Conservation (phyloP, 192 early-diverging fungal genomes). For the Entomortierella chlamydospora region DNA sequence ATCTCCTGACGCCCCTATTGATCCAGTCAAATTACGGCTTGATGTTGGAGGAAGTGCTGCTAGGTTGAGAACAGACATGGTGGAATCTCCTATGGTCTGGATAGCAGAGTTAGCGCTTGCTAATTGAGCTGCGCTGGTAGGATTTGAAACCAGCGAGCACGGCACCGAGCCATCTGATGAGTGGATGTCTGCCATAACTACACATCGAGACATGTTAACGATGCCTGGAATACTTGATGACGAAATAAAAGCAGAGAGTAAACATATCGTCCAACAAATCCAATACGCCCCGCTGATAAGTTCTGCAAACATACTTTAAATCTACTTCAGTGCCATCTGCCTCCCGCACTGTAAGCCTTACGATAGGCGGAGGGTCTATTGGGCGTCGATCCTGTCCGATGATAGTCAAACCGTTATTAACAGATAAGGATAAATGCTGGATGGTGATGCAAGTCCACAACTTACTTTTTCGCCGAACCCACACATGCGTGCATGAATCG, state of each 20-base stretch:
- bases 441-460: neutral
- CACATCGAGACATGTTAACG: constrained; percentile 25
- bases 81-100: constrained; percentile 9
- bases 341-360: constrained; percentile 65
- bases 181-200: constrained; percentile 46
- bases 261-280: neutral
- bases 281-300: neutral
- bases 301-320: constrained; percentile 61
- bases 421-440: too few relatives aligned
- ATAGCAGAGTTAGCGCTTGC: neutral
- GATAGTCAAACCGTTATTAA: too few relatives aligned
- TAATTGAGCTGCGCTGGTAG: constrained; percentile 10
- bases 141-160: constrained; percentile 37
- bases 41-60: constrained; percentile 21
- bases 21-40: constrained; percentile 74
- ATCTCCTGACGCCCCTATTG: constrained; percentile 70
- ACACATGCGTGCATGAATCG: constrained; percentile 73
- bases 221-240: constrained; percentile 20
- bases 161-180: constrained; percentile 13
- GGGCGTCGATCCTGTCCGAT: constrained; percentile 62
- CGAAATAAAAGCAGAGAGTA: neutral
- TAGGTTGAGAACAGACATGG: constrained; percentile 29
- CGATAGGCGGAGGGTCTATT: constrained; percentile 69
- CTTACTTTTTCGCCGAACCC: constrained; percentile 69
- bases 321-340: constrained; percentile 57